A percentile compares a stretch with the other conserved stretches of the same genome.
phyloP scores from a whole-genome alignment of 1,284 basidiomycete species.

The Ceratobasidium papillatum region DNA sequence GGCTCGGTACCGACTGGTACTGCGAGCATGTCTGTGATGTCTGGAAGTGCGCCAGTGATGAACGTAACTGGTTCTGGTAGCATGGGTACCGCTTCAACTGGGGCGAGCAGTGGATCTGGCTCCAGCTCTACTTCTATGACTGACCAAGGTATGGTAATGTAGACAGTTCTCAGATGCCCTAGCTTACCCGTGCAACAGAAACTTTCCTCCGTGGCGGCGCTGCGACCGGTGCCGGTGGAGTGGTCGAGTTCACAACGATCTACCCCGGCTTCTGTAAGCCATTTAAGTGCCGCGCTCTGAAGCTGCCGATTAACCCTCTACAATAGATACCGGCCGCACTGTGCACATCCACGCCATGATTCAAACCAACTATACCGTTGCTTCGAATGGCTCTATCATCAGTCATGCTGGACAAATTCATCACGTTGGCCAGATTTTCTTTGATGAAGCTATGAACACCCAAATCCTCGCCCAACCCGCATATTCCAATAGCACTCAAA shows the following conservation, averaged over 20 bases:
- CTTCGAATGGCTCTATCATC: constrained; percentile 51
- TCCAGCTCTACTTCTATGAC: no score
- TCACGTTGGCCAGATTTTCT: constrained; percentile 72
- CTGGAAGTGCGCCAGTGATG: not conserved
- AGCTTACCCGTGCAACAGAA: constrained; percentile 45
- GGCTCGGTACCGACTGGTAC: not conserved
- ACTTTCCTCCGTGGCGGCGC: constrained; percentile 71
- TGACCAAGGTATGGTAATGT: no score
- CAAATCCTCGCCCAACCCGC: constrained; percentile 48
- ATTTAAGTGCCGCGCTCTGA: constrained; percentile 47
- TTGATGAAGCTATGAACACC: constrained; percentile 65
- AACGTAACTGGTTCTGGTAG: not conserved
- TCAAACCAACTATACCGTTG: constrained; percentile 48
- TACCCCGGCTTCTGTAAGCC: constrained; percentile 65
- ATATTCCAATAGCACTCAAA: constrained; percentile 48
- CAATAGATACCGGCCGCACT: constrained; percentile 51
- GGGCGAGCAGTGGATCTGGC: not conserved
- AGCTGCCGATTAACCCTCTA: constrained; percentile 53
- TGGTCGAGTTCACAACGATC: constrained; percentile 73
- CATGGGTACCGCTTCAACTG: not conserved
- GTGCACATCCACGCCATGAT: constrained; percentile 46
- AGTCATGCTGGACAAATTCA: constrained; percentile 57
- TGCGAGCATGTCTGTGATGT: not conserved
- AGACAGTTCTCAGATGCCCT: not conserved
- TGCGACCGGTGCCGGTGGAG: constrained; percentile 70